phyloP scores from a whole-genome alignment of 129 eudicot species.

The Arctium lappa region DNA sequence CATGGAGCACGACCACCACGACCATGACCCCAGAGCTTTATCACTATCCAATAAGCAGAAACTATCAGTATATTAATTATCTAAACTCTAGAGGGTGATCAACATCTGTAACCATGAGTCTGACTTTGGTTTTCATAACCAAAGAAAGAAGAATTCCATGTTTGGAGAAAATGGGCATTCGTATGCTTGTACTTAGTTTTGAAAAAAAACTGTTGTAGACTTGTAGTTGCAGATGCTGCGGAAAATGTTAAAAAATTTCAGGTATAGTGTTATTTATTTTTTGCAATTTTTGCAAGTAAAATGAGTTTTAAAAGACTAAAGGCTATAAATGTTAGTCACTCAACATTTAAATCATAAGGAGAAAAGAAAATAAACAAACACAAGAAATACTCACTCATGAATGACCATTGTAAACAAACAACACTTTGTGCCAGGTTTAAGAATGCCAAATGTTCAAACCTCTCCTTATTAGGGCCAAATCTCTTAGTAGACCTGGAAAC shows the following conservation, averaged over 20 bases:
- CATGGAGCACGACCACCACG: slow-evolving; percentile 86
- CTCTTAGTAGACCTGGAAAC: slow-evolving; percentile 83
- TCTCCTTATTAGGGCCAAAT: slow-evolving; percentile 75
- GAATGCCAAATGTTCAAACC: slow-evolving; percentile 94
- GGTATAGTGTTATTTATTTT: neutral
- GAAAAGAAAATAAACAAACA: neutral
- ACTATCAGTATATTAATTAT: slow-evolving; percentile 11
- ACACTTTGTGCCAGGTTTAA: slow-evolving; percentile 89
- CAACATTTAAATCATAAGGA: neutral
- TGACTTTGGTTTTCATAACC: neutral
- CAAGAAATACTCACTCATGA: slow-evolving; percentile 59
- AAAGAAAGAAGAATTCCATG: neutral
- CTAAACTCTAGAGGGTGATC: neutral
- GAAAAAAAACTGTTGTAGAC: neutral
- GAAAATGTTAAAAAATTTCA: neutral
- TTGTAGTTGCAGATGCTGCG: neutral
- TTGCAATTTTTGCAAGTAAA: neutral
- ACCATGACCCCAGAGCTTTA: slow-evolving; percentile 73
- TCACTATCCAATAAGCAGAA: slow-evolving; percentile 50
- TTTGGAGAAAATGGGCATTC: neutral
- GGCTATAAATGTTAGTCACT: neutral
- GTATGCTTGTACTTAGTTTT: neutral
- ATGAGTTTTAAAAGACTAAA: neutral
- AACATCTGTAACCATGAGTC: neutral
- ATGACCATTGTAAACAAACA: slow-evolving; percentile 91